Conservation (phyloP, 768 basidiomycete species). For the Lentinula guzmanii region DNA sequence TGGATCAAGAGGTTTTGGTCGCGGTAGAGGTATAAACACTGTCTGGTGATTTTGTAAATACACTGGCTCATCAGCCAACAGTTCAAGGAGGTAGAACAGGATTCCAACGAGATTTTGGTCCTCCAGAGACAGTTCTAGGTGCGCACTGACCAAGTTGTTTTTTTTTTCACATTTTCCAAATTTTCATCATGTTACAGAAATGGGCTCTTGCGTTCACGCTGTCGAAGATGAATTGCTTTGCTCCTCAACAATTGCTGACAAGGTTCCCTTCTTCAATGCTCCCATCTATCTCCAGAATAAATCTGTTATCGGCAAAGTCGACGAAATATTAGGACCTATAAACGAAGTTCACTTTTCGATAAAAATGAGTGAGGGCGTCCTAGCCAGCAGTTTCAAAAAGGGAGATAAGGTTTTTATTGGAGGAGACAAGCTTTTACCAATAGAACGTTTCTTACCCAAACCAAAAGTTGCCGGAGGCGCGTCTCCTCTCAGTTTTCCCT, state of each 20-base stretch:
- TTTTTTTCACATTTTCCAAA: conserved; percentile 6
- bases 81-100: conserved; percentile 67
- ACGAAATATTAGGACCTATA: conserved; percentile 99
- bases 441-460: conserved; percentile 95
- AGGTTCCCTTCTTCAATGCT: conserved; percentile 98
- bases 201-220: conserved; percentile 89
- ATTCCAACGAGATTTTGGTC: conserved; percentile 66
- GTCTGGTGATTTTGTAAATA: not conserved
- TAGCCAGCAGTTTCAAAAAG: conserved; percentile 91
- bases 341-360: conserved; percentile 98
- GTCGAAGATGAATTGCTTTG: conserved; percentile 99
- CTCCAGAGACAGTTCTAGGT: conserved; percentile 79
- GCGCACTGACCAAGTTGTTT: conserved; percentile 14
- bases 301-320: conserved; percentile 92
- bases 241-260: conserved; percentile 74
- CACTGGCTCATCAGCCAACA: conserved; percentile 24
- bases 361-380: conserved; percentile 96
- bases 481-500: conserved; percentile 16
- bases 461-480: conserved; percentile 75
- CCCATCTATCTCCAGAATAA: conserved; percentile 98
- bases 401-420: conserved; percentile 98
- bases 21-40: conserved; percentile 40
- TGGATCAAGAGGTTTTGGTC: conserved; percentile 43
- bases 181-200: conserved; percentile 47
- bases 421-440: conserved; percentile 93